Evolutionary conservation across 2,329 filamentous ascomycete species (phyloP).

Genomic region (Sporothrix phasma): DNA sequence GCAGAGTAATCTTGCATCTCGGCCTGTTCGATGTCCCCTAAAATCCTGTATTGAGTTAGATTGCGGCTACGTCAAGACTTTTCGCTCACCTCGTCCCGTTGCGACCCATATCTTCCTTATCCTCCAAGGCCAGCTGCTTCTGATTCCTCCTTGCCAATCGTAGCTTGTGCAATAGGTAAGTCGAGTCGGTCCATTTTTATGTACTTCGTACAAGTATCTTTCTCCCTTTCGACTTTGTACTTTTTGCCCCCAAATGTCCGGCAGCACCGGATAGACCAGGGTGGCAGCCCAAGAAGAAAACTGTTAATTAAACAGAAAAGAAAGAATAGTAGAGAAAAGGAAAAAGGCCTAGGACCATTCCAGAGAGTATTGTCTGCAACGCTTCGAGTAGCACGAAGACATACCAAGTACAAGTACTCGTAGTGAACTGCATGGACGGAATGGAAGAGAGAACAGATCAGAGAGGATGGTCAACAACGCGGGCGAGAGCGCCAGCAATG

Average conservation of each 20-base stretch:
- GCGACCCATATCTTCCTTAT: background rate
- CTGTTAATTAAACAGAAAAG: too few species aligned
- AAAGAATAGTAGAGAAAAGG: too few species aligned
- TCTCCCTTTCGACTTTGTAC: background rate
- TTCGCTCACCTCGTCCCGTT: background rate
- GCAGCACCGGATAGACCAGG: background rate
- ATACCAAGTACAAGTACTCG: background rate
- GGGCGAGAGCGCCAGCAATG: background rate
- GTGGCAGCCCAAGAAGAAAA: background rate
- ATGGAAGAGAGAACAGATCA: background rate
- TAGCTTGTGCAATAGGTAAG: background rate
- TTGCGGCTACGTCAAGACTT: conserved; percentile 10
- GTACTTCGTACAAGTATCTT: background rate
- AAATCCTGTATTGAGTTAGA: background rate
- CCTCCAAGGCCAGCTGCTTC: background rate
- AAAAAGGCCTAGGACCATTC: background rate
- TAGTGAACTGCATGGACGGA: background rate
- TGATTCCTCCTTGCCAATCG: background rate
- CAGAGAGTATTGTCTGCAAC: background rate
- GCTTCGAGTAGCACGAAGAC: background rate
- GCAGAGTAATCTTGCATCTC: background rate
- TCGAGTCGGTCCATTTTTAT: too few species aligned
- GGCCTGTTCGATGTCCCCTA: too few species aligned
- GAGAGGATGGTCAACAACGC: background rate
- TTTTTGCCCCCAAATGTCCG: background rate